A percentile compares a stretch with the other conserved stretches of the same genome.
phyloP scores from a whole-genome alignment of 495 filamentous ascomycete species.

The Hypoxylon subgilvum region DNA sequence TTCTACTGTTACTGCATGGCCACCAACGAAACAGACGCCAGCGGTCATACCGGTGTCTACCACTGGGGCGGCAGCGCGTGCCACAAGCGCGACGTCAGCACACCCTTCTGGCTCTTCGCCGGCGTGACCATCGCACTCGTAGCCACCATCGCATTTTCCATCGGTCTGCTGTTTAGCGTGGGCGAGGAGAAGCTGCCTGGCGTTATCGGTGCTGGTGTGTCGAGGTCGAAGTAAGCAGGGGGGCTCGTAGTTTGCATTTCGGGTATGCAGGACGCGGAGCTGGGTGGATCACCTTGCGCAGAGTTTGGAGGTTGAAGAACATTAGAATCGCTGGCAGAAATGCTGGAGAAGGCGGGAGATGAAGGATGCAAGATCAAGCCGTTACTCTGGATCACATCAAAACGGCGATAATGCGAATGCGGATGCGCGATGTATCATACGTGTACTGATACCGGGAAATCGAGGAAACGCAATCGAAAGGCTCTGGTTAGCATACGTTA shows the following conservation, averaged over 20 bases:
- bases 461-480: not conserved
- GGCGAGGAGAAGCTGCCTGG: conserved; percentile 81
- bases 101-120: conserved; percentile 82
- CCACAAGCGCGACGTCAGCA: conserved; percentile 89
- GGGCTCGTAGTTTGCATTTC: not conserved
- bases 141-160: conserved; percentile 64
- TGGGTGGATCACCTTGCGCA: not conserved
- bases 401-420: conserved; percentile 10
- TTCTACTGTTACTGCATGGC: conserved; percentile 76
- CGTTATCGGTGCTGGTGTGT: conserved; percentile 86
- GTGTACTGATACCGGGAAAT: conserved; percentile 33
- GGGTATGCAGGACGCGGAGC: not conserved
- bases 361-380: not conserved
- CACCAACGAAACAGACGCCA: conserved; percentile 51
- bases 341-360: too few relatives aligned
- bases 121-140: conserved; percentile 71
- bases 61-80: conserved; percentile 85
- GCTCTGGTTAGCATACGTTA: conserved; percentile 36
- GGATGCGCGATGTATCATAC: conserved; percentile 29
- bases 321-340: too few relatives aligned
- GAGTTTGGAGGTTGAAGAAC: too few relatives aligned
- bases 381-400: not conserved
- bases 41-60: conserved; percentile 42
- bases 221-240: conserved; percentile 56
- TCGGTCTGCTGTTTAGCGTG: conserved; percentile 78